Evolutionary conservation across 176 grass and related monocot genomes (phyloP), one percentile per base, ranked within the genome.

Genomic region (Tuctoria greenei): DNA sequence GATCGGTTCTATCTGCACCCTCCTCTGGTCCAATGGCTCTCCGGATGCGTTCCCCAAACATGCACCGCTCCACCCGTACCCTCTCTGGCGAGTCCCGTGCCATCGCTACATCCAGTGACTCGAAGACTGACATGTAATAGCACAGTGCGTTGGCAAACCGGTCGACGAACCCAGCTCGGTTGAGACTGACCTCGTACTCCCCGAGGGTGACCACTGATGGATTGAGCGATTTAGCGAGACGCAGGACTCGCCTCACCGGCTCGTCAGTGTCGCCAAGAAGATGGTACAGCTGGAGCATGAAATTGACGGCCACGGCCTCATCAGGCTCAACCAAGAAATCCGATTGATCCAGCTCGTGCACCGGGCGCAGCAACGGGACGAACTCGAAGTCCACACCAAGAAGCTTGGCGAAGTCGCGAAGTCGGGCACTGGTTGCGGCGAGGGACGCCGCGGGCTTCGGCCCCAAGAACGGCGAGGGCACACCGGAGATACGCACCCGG

Each of bases 321-420:
- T 88, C 96, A 0, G 65, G 64, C n/a, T 95, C 92, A 18, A 99
- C 73, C 16, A 23, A 82, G 86, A 99, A 95, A 36, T 90, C 87
- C 11, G 91, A 86, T 31, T 21, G 60, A 58, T 82, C 74, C 50
- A 99, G 81, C 70, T 88, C 77, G 73, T 94, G 42, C 65, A 95
- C 76, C 0, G 96, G 89, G 21, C 82, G 93, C 16, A 95, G 78
- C 81, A 99, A 72, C 16, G 96, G 91, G 12, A 86, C 73, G 26
- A 99, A 99, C 85, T 99, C 92, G 49, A 99, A 99, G 82, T 95
- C 90, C 58, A 99, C 82, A 25, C 82, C 91, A 28, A 99, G 88
- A 42, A 95, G 82, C 17, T 86, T 72, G 3, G 96, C 92, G 73
- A 99, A 99, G 67, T 95, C 85, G 12, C 87, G 85, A 40, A 99